Base-by-base conservation (phyloP, 2,329 filamentous ascomycete genomes). In the Colletotrichum spinosum region DNA sequence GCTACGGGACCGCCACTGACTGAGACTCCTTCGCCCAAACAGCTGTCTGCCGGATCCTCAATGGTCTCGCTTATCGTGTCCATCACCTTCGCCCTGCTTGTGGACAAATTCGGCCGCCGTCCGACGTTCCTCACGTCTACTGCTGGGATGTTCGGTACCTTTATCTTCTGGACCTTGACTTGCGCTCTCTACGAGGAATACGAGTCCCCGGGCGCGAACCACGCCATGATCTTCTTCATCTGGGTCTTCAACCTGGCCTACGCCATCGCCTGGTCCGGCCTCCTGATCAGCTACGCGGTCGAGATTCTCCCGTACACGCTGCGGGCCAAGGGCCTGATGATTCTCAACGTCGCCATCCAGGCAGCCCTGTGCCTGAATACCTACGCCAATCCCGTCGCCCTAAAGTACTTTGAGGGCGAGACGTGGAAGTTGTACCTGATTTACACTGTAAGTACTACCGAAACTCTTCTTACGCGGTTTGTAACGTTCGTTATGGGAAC, bases 291-390 rank as follows among this genome's bases (percentile, higher is more conserved):
- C 52, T 89, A 89, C 68, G 81, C 84, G 2, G 80, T 87, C 7
- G 86, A 89, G 74, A 78, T 89, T 33, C 78, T 88, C 9, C 86
- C 86, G 0, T 89, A 86, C 76, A 79, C 81, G 55, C 76, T 88
- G 34, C 84, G 87, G 52, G 84, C 84, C 67, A 86, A 85, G 77
- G 84, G 84, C 45, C 84, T 87, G 78, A 86, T 86, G 80, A 80
- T 90, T 69, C 87, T 90, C 83, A 89, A 90, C 73, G 82, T 90
- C 58, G 85, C 83, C 13, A 82, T 90, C 33, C 87, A 90, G 74
- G 84, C 86, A 44, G 80, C 87, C 38, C 78, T 90, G 37, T 85
- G 87, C 48, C 81, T 90, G 65, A 85, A 65, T 66, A 68, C 66
- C 49, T 67, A 72, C 42, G 57, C 65, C 54, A 72, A 72, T 58